phyloP scores from a whole-genome alignment of 352 stramenopile species.

The Pythium aquatile region DNA sequence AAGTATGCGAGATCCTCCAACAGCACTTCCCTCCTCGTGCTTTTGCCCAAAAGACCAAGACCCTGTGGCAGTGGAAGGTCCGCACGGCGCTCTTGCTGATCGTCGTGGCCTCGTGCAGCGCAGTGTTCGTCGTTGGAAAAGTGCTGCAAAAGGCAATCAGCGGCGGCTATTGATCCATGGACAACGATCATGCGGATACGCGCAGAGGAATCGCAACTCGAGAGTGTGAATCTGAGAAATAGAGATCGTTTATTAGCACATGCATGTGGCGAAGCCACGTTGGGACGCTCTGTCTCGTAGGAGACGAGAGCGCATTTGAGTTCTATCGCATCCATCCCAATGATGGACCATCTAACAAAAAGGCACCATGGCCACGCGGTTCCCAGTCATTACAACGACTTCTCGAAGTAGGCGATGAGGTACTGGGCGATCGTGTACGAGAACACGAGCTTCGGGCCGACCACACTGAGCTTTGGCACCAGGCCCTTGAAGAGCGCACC shows the following conservation, averaged over 20 bases:
- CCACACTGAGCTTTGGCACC: conserved; percentile 93
- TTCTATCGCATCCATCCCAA: conserved; percentile 30
- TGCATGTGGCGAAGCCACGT: conserved; percentile 10
- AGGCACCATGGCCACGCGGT: background rate
- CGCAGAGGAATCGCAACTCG: background rate
- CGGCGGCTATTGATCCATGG: background rate
- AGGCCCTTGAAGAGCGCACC: conserved; percentile 95
- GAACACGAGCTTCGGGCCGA: conserved; percentile 96
- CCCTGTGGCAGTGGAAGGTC: conserved; percentile 74
- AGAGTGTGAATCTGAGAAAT: conserved; percentile 12
- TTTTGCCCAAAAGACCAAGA: conserved; percentile 54
- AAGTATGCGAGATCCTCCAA: conserved; percentile 60
- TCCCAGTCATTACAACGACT: conserved; percentile 43
- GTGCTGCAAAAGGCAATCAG: conserved; percentile 7
- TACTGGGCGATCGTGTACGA: conserved; percentile 95
- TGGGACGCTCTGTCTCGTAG: background rate
- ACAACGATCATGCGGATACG: background rate
- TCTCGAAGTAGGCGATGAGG: conserved; percentile 94
- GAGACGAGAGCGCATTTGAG: conserved; percentile 2
- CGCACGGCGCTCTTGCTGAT: conserved; percentile 42
- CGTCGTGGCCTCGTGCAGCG: conserved; percentile 23
- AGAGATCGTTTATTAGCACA: conserved; percentile 19
- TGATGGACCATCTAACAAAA: conserved; percentile 28
- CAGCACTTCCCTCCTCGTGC: conserved; percentile 60
- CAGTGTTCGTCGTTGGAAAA: conserved; percentile 11